Evolutionary conservation across 805 yeast species (phyloP).

Genomic region (Clavispora santaluciae): DNA sequence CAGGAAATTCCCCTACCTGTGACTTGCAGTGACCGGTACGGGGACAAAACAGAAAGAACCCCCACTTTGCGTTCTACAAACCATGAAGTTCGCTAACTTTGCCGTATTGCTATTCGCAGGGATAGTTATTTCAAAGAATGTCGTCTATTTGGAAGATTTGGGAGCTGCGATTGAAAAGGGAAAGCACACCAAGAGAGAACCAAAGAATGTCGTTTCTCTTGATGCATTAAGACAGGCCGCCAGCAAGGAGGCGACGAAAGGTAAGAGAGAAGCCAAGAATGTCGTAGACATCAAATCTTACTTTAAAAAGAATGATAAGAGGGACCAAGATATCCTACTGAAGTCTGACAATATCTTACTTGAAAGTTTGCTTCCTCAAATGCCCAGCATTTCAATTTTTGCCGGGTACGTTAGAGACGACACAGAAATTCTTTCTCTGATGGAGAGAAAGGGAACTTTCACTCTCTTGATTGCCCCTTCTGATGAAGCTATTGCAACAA

Average conservation of each 20-base stretch:
- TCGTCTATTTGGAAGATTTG: constrained; percentile 13
- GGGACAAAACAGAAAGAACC: too few relatives aligned
- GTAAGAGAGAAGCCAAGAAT: constrained; percentile 19
- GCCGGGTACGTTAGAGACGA: constrained; percentile 68
- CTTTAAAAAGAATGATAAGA: constrained; percentile 3
- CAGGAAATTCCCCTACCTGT: too few relatives aligned
- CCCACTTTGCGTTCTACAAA: too few relatives aligned
- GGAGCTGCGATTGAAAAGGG: constrained; percentile 8
- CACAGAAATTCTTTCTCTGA: constrained; percentile 41
- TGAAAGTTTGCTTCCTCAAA: constrained; percentile 34
- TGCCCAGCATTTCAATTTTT: constrained; percentile 49
- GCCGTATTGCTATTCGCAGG: constrained; percentile 13
- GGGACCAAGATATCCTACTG: constrained; percentile 9
- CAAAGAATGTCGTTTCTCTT: constrained; percentile 13
- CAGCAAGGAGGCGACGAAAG: constrained; percentile 3
- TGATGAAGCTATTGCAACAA: constrained; percentile 43
- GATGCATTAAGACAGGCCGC: constrained; percentile 12
- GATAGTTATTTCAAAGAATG: constrained; percentile 13
- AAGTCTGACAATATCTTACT: constrained; percentile 15
- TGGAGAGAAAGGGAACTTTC: constrained; percentile 41
- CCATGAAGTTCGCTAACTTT: constrained; percentile 11
- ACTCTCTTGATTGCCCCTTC: constrained; percentile 66
- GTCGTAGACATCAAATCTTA: constrained; percentile 12
- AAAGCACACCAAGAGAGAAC: constrained; percentile 11
- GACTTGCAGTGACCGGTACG: too few relatives aligned